Conservation (phyloP, 495 filamentous ascomycete species). For the Lasiosphaeris hirsuta region DNA sequence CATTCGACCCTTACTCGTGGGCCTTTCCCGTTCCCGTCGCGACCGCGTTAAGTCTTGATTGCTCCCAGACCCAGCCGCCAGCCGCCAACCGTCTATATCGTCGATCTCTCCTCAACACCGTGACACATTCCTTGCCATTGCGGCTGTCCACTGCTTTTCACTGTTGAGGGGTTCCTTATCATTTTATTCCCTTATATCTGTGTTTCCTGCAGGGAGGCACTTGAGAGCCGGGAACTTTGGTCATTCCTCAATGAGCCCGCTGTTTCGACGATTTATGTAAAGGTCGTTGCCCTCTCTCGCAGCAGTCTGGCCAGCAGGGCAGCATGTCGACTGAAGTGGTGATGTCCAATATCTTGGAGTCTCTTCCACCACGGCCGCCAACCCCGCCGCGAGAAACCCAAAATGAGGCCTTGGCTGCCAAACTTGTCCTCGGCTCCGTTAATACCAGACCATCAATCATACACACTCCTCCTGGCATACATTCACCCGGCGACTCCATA, state of each 20-base stretch:
- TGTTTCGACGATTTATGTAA: slow-evolving; percentile 15
- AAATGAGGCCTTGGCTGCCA: slow-evolving; percentile 30
- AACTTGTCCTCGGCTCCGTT: slow-evolving; percentile 26
- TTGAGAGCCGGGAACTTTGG: background rate
- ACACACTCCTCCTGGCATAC: slow-evolving; percentile 47
- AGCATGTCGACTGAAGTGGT: slow-evolving; percentile 48
- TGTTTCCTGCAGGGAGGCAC: background rate
- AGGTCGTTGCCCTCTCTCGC: slow-evolving; percentile 13
- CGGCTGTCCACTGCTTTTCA: background rate
- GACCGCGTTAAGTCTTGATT: slow-evolving; percentile 30
- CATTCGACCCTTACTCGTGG: background rate
- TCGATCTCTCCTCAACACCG: background rate
- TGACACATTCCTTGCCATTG: background rate
- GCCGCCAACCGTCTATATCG: background rate
- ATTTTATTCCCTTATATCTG: background rate
- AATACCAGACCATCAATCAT: slow-evolving; percentile 32
- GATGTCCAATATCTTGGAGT: slow-evolving; percentile 41
- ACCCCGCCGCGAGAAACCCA: slow-evolving; percentile 52
- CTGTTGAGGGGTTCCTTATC: background rate
- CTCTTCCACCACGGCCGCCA: slow-evolving; percentile 49
- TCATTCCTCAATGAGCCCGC: slow-evolving; percentile 7
- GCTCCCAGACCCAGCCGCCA: slow-evolving; percentile 1
- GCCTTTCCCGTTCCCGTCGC: slow-evolving; percentile 2
- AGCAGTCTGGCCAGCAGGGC: slow-evolving; percentile 23
- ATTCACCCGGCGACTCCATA: slow-evolving; percentile 50